A percentile compares a stretch with the other conserved stretches of the same genome.
Evolutionary conservation across 108 stramenopile genomes (phyloP).

Genomic region (Fistulifera solaris): DNA sequence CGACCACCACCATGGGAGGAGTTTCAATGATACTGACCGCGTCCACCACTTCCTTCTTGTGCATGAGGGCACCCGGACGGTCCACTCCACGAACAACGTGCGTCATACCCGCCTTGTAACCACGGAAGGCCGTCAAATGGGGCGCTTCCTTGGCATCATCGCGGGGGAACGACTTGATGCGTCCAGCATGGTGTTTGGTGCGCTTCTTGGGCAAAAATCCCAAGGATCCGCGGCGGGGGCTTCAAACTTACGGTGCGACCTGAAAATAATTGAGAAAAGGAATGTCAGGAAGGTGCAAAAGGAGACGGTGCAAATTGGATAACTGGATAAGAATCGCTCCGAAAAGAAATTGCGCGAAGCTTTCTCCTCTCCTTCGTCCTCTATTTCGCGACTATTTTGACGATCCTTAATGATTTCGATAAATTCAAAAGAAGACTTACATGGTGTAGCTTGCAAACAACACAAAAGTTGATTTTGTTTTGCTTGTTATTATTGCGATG

Average conservation of each 20-base stretch:
- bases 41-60: slow-evolving; percentile 99
- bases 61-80: slow-evolving; percentile 97
- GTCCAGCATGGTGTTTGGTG: slow-evolving; percentile 97
- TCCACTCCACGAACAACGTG: slow-evolving; percentile 98
- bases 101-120: slow-evolving; percentile 99
- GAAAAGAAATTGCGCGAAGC: too few relatives aligned
- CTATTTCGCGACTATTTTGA: too few relatives aligned
- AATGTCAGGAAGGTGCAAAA: background rate
- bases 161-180: slow-evolving; percentile 95
- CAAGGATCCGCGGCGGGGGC: slow-evolving; percentile 92
- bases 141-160: slow-evolving; percentile 83
- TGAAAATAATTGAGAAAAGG: slow-evolving; percentile 5
- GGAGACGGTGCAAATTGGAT: too few relatives aligned
- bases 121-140: slow-evolving; percentile 99
- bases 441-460: too few relatives aligned
- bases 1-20: slow-evolving; percentile 99
- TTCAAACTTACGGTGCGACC: slow-evolving; percentile 99
- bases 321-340: too few relatives aligned
- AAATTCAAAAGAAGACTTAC: too few relatives aligned
- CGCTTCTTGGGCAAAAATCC: slow-evolving; percentile 99
- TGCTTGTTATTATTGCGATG: too few relatives aligned
- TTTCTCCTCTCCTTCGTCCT: too few relatives aligned
- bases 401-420: too few relatives aligned
- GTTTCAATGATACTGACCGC: slow-evolving; percentile 98
- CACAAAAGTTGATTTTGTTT: too few relatives aligned